Conservation (phyloP, 148 eudicot species). For the Salicornia ramosissima region DNA sequence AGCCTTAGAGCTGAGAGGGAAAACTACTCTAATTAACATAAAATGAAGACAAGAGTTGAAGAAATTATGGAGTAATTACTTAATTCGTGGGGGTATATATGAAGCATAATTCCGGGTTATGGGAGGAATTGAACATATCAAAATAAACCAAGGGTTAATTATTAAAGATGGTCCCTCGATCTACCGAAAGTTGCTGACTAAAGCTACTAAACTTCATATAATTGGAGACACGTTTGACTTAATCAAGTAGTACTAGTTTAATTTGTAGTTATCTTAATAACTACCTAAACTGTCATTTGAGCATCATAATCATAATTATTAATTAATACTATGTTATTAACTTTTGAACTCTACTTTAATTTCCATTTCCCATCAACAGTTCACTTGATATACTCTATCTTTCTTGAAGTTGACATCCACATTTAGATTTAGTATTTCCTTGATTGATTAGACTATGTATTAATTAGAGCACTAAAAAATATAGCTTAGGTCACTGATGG, state of each 20-base stretch:
- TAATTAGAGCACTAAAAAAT: too few relatives aligned
- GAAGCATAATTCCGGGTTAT: background rate
- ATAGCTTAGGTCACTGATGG: too few relatives aligned
- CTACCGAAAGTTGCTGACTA: constrained; percentile 1
- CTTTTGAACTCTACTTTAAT: background rate
- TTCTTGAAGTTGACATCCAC: constrained; percentile 13
- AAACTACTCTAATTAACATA: too few relatives aligned
- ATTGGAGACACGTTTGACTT: constrained; percentile 13
- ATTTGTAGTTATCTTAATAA: background rate
- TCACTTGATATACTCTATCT: constrained; percentile 9
- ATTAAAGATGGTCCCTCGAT: background rate
- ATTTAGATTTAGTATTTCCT: background rate
- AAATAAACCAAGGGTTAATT: background rate
- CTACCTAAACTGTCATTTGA: constrained; percentile 10
- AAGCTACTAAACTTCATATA: background rate
- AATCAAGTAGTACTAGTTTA: background rate
- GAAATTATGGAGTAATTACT: too few relatives aligned
- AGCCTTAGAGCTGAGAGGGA: too few relatives aligned
- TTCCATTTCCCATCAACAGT: constrained; percentile 8
- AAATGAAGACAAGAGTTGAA: too few relatives aligned
- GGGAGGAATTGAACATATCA: background rate
- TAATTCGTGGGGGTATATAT: background rate
- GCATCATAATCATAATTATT: background rate
- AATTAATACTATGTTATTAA: background rate
- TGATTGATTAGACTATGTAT: too few relatives aligned